Evolutionary conservation across 2,329 filamentous ascomycete genomes (phyloP).

Genomic region (Pseudofabraea citricarpa): DNA sequence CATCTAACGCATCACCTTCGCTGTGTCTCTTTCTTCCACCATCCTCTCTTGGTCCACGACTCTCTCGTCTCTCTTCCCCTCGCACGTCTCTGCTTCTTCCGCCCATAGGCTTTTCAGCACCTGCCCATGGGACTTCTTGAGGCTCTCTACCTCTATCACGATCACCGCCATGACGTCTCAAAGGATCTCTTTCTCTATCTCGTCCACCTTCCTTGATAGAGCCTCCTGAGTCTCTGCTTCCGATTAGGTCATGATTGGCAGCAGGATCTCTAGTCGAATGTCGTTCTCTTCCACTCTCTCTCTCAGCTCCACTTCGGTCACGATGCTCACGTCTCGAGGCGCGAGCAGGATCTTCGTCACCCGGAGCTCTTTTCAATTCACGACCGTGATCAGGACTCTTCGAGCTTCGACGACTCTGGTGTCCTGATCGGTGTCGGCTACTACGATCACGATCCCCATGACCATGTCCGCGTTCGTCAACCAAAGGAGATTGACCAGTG

Average conservation of each 20-base stretch:
- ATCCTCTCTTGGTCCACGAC: conserved; percentile 18
- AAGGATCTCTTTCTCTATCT: conserved; percentile 9
- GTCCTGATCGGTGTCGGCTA: conserved; percentile 23
- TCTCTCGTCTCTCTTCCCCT: conserved; percentile 21
- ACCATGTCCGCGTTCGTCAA: conserved; percentile 7
- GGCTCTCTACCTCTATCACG: conserved; percentile 16
- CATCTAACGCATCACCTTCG: conserved; percentile 35
- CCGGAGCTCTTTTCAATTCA: conserved; percentile 21
- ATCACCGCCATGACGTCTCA: conserved; percentile 6
- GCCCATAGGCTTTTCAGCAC: conserved; percentile 6
- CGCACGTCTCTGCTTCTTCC: conserved; percentile 14
- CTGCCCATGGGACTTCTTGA: conserved; percentile 17
- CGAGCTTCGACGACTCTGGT: conserved; percentile 25
- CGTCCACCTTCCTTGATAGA: conserved; percentile 11
- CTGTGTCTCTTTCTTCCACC: conserved; percentile 24
- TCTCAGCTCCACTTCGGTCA: conserved; percentile 17
- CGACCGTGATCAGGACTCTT: conserved; percentile 23
- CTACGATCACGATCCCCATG: conserved; percentile 23
- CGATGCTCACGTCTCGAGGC: conserved; percentile 20
- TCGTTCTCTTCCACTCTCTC: conserved; percentile 16
- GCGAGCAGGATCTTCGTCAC: conserved; percentile 24
- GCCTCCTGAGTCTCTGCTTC: conserved; percentile 8
- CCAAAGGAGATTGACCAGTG: conserved; percentile 11
- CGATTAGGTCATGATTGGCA: conserved; percentile 11
- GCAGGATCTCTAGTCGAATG: not conserved